phyloP scores from a whole-genome alignment of 2,329 filamentous ascomycete genomes.

The Botryotinia convoluta region DNA sequence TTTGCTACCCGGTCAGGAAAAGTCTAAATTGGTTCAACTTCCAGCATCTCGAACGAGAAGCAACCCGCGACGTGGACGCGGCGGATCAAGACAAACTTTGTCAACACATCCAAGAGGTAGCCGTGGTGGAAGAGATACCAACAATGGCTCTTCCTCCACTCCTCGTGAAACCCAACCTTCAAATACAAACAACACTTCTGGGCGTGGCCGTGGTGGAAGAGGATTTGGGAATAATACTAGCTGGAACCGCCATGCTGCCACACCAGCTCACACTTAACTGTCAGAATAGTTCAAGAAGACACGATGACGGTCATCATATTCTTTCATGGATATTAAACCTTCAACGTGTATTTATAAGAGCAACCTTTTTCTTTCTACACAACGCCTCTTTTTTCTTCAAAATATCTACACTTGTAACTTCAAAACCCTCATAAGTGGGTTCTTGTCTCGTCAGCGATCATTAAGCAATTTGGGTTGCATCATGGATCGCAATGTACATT shows the following conservation, averaged over 20 bases:
- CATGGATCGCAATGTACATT: constrained; percentile 34
- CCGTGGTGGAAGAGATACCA: constrained; percentile 33
- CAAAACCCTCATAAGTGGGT: constrained; percentile 33
- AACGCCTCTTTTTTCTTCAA: constrained; percentile 32
- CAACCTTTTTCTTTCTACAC: constrained; percentile 33
- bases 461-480: constrained; percentile 31
- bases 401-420: constrained; percentile 37
- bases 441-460: constrained; percentile 35
- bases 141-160: constrained; percentile 30
- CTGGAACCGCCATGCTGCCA: constrained; percentile 34
- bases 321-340: constrained; percentile 23
- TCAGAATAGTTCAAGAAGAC: constrained; percentile 11
- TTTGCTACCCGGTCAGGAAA: constrained; percentile 47
- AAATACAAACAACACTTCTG: constrained; percentile 25
- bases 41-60: constrained; percentile 37
- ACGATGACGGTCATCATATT: constrained; percentile 14
- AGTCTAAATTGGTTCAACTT: constrained; percentile 43
- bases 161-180: constrained; percentile 31
- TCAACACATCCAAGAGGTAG: constrained; percentile 34
- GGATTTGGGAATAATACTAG: constrained; percentile 26
- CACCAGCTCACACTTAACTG: constrained; percentile 36
- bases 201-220: constrained; percentile 32
- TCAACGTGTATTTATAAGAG: constrained; percentile 27
- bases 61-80: constrained; percentile 36
- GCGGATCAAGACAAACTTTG: constrained; percentile 32